Evolutionary conservation across 345 rosid genomes (phyloP), one percentile per base, ranked within the genome.

Genomic region (Syzygium grande): DNA sequence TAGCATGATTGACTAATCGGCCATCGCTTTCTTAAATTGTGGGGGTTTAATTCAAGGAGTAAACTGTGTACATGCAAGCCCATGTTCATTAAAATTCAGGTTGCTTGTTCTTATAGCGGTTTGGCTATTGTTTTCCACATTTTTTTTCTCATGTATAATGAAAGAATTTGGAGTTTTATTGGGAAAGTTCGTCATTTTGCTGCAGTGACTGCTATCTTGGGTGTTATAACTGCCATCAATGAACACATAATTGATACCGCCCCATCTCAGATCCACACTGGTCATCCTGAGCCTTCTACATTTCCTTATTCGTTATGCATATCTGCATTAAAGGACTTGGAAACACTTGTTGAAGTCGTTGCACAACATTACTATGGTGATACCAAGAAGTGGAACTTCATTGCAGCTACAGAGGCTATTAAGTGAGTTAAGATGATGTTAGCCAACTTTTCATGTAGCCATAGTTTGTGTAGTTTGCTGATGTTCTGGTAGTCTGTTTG

Each of bases 131-230:
- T 51, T 49, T 30, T 14, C 5, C 34, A 21, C 79, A 30, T 6
- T 12, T 52, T 27, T 38, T 52, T 53, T 2, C 79, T 85, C 34
- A 4, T 27, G 61, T 8, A 58, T n/a, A 6, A 1, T 73, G 61
- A 56, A 53, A 52, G 23, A 55, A n/a, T 84, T 29, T 86, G 27
- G 55, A n/a, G 63, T 86, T 53, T 54, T 90, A 90, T 79, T 73
- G 90, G 84, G 88, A 52, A 65, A 83, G 88, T 87, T 86, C 87
- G 65, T 49, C 90, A 61, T 85, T 89, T 88, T 73, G 91, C 59
- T 96, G 95, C 94, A 98, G 99, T 96, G 63, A 94, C 97, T 56
- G 93, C 99, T 85, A 87, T 95, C 88, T 88, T 98, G 91, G 99
- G 99, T 54, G 93, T 97, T 89, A 89, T 97, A 85, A 95, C 98